Percentiles rank a stretch among this genome's conserved stretches.
phyloP scores from a whole-genome alignment of 495 filamentous ascomycete genomes.

The Neurospora sp. region DNA sequence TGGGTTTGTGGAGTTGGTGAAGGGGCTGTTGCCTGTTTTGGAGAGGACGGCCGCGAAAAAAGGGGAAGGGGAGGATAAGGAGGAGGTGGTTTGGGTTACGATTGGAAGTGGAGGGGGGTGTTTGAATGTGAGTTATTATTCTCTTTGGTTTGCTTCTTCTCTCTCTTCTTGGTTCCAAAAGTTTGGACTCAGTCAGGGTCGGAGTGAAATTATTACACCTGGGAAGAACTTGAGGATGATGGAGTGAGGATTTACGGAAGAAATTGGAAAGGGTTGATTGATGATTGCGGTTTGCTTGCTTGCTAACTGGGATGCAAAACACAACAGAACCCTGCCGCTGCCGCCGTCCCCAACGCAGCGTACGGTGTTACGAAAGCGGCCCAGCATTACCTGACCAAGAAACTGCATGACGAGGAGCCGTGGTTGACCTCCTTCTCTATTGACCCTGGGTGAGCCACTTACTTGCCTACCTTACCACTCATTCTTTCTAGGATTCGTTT shows the following conservation, averaged over 20 bases:
- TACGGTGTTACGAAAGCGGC: conserved; percentile 33
- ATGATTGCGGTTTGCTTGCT: not conserved
- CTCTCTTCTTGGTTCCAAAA: not conserved
- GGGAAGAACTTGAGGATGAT: not conserved
- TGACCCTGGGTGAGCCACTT: conserved; percentile 11
- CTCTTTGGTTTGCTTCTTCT: not conserved
- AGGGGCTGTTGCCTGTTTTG: not conserved
- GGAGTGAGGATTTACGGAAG: not conserved
- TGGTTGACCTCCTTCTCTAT: conserved; percentile 27
- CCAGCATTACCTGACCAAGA: conserved; percentile 28
- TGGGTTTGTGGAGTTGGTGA: conserved; percentile 11
- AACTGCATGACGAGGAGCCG: conserved; percentile 29
- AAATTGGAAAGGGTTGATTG: not conserved
- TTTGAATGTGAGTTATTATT: conserved; percentile 12
- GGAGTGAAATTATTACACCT: not conserved
- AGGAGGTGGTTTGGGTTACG: conserved; percentile 21
- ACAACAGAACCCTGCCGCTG: conserved; percentile 7
- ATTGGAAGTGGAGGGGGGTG: conserved; percentile 22
- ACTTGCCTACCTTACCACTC: not conserved
- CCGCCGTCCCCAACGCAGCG: conserved; percentile 20
- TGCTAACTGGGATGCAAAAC: not conserved
- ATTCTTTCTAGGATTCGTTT: not conserved
- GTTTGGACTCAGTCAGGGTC: not conserved
- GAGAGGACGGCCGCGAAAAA: not conserved
- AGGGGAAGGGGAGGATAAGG: conserved; percentile 5